A percentile compares a stretch with the other conserved stretches of the same genome.
Conservation (phyloP, 306 rosid species). For the Citrullus mucosospermus region DNA sequence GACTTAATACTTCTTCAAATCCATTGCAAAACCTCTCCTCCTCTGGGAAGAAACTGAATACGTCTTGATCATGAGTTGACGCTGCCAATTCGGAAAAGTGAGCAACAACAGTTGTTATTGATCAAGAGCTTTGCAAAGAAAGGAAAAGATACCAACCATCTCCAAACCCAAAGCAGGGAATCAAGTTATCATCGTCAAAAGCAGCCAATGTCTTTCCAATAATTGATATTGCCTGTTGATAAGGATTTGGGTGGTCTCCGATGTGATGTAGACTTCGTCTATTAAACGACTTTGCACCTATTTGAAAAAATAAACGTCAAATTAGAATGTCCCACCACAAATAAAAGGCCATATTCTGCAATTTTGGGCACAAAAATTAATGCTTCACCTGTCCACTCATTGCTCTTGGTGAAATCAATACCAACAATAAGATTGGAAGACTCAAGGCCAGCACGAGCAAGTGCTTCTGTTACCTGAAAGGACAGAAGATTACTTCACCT, state of each 20-base stretch:
- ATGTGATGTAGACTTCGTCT: conserved; percentile 73
- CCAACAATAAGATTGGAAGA: conserved; percentile 94
- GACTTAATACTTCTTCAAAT: conserved; percentile 80
- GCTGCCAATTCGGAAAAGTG: conserved; percentile 40
- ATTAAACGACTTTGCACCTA: conserved; percentile 58
- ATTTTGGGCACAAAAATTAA: not conserved
- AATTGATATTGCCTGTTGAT: conserved; percentile 84
- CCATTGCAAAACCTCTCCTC: conserved; percentile 74
- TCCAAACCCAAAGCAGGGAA: conserved; percentile 95
- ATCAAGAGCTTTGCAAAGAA: not conserved
- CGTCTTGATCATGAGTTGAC: conserved; percentile 81
- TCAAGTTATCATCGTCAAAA: conserved; percentile 85
- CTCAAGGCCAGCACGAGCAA: conserved; percentile 88
- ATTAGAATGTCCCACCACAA: conserved; percentile 26
- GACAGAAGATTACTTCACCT: not conserved
- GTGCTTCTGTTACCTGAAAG: conserved; percentile 82
- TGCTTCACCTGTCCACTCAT: conserved; percentile 85
- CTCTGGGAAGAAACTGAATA: conserved; percentile 71
- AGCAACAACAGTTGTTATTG: conserved; percentile 4
- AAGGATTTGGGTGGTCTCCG: conserved; percentile 65
- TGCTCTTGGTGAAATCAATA: conserved; percentile 91
- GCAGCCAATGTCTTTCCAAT: conserved; percentile 81
- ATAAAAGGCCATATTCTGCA: not conserved
- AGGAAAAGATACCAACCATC: conserved; percentile 61
- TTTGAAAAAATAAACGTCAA: conserved; percentile 12